Conservation (phyloP, 306 rosid genomes). For the Rosa lucieae region DNA sequence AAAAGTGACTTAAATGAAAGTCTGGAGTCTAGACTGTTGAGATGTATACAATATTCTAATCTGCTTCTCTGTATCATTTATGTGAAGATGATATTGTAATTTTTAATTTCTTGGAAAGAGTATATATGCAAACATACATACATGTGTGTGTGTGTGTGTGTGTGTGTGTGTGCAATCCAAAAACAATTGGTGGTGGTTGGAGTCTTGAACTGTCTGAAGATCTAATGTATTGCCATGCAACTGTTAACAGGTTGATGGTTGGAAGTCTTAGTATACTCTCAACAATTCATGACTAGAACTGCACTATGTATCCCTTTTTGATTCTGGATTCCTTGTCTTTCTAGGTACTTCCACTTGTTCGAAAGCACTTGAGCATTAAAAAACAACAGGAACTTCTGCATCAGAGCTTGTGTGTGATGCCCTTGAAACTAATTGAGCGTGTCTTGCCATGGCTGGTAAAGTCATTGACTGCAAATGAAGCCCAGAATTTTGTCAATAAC, state of each 20-base stretch:
- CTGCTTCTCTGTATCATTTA: background rate
- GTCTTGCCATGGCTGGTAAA: conserved; percentile 82
- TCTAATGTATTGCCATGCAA: background rate
- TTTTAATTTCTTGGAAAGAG: background rate
- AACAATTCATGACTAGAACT: background rate
- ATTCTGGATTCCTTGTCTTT: conserved; percentile 20
- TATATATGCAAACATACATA: background rate
- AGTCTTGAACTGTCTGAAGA: background rate
- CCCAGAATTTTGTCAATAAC: conserved; percentile 55
- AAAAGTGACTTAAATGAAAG: background rate
- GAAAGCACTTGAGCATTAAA: conserved; percentile 61
- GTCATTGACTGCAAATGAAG: conserved; percentile 63
- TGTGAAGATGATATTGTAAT: background rate
- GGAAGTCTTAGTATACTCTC: background rate
- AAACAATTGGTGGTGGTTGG: background rate
- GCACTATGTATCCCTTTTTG: background rate
- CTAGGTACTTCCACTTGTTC: conserved; percentile 91
- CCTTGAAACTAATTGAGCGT: conserved; percentile 77
- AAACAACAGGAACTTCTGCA: conserved; percentile 78
- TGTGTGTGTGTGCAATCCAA: background rate
- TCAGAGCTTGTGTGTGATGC: conserved; percentile 86
- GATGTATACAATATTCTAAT: background rate
- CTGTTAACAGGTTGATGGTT: background rate
- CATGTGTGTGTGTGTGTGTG: too few relatives aligned
- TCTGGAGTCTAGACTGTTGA: background rate